Conservation (phyloP, 805 yeast genomes). For the Hanseniaspora mollemarum region DNA sequence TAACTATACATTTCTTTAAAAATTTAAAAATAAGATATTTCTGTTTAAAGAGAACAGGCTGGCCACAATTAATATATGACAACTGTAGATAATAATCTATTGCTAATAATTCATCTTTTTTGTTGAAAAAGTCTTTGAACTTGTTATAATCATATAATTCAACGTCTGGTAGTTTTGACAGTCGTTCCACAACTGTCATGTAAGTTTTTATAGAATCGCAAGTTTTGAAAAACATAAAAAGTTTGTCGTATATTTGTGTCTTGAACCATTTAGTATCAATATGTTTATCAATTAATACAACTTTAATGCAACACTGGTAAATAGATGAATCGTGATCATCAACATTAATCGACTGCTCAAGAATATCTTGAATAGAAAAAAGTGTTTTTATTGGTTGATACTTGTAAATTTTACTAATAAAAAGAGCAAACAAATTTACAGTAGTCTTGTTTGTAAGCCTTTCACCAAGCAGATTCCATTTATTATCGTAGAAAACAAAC, state of each 20-base stretch:
- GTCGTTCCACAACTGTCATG: conserved; percentile 2
- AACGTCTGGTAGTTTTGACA: neutral
- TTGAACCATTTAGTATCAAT: neutral
- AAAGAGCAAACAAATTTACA: neutral
- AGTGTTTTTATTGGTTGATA: neutral
- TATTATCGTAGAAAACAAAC: neutral
- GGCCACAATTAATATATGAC: neutral
- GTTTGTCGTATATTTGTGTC: neutral
- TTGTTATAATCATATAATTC: conserved; percentile 6
- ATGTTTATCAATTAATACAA: neutral
- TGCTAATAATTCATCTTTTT: neutral
- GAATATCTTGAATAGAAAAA: neutral
- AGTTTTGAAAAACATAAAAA: conserved; percentile 11
- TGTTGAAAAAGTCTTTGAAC: neutral
- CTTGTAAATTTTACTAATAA: neutral
- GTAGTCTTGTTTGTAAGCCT: neutral
- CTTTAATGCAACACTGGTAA: conserved; percentile 1
- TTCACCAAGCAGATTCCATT: conserved; percentile 13
- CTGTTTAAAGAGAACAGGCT: neutral
- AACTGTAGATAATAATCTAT: neutral
- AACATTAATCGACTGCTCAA: conserved; percentile 1
- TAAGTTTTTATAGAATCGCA: conserved; percentile 11
- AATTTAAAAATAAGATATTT: neutral
- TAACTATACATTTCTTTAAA: neutral
- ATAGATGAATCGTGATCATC: conserved; percentile 9